Percentiles rank a stretch among this genome's conserved stretches.
Conservation (phyloP, 805 yeast genomes). For the Yarrowia sp. region DNA sequence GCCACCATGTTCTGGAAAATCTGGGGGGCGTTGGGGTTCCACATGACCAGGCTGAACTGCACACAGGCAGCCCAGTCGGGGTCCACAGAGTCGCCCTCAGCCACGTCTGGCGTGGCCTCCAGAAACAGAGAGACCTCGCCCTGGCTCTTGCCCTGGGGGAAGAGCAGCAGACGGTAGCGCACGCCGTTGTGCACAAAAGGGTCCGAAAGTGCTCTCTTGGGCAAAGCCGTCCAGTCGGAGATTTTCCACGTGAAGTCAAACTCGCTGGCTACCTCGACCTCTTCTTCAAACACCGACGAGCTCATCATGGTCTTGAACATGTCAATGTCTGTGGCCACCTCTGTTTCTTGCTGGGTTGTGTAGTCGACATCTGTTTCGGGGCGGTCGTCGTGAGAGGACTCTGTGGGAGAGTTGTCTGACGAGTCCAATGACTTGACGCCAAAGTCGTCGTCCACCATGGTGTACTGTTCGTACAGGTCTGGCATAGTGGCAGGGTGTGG, state of each 20-base stretch:
- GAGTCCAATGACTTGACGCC: constrained; percentile 17
- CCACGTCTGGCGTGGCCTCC: constrained; percentile 54
- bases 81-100: constrained; percentile 16
- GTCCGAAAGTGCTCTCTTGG: constrained; percentile 37
- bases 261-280: constrained; percentile 33
- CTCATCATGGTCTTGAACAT: constrained; percentile 24
- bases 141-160: constrained; percentile 67
- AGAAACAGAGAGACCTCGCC: constrained; percentile 67
- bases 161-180: constrained; percentile 55
- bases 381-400: background rate
- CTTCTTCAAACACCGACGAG: constrained; percentile 31
- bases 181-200: constrained; percentile 35
- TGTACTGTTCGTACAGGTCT: constrained; percentile 6
- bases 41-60: constrained; percentile 78
- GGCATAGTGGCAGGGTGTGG: background rate
- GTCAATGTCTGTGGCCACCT: background rate
- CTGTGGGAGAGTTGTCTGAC: background rate
- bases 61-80: constrained; percentile 82
- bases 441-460: constrained; percentile 8
- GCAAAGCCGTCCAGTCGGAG: constrained; percentile 40
- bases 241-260: constrained; percentile 38
- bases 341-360: too few species aligned
- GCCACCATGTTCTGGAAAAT: constrained; percentile 61
- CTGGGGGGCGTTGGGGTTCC: constrained; percentile 72
- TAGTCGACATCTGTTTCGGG: background rate